Evolutionary conservation across 129 eudicot genomes (phyloP).

Genomic region (Chrysanthemum seticuspe): DNA sequence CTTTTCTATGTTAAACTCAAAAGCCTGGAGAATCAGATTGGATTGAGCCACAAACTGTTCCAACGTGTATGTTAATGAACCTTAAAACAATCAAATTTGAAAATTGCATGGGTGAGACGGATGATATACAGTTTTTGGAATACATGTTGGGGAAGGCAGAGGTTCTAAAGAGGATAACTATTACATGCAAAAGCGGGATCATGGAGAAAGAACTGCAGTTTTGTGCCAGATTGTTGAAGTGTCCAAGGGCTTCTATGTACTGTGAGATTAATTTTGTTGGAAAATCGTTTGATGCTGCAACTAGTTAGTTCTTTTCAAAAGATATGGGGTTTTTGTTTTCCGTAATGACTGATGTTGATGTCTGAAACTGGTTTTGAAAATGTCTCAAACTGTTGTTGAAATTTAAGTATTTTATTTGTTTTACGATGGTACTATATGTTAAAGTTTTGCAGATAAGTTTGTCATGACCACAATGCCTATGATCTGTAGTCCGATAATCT

Average conservation of each 20-base stretch:
- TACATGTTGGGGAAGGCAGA: constrained; percentile 22
- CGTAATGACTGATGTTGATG: too few species aligned
- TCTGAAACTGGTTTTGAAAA: too few species aligned
- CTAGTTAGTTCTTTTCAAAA: not conserved
- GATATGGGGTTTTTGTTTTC: too few species aligned
- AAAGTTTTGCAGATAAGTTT: too few species aligned
- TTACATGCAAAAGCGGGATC: not conserved
- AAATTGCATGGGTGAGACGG: not conserved
- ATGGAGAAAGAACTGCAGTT: not conserved
- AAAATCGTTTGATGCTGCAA: not conserved
- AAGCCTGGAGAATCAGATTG: not conserved
- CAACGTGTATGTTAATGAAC: constrained; percentile 14
- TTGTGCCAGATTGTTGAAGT: constrained; percentile 10
- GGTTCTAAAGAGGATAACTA: constrained; percentile 7
- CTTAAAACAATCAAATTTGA: too few species aligned
- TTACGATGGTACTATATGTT: too few species aligned
- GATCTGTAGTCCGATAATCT: too few species aligned
- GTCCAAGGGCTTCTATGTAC: constrained; percentile 14
- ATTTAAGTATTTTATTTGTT: too few species aligned
- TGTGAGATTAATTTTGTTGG: constrained; percentile 15
- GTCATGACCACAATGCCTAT: too few species aligned
- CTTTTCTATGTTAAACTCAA: too few species aligned
- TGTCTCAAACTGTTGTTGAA: too few species aligned
- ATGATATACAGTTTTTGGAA: constrained; percentile 6
- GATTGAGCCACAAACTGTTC: constrained; percentile 17